A percentile compares a stretch with the other conserved stretches of the same genome.
Conservation (phyloP, 1,284 basidiomycete genomes). For the Ustilago trichophora region DNA sequence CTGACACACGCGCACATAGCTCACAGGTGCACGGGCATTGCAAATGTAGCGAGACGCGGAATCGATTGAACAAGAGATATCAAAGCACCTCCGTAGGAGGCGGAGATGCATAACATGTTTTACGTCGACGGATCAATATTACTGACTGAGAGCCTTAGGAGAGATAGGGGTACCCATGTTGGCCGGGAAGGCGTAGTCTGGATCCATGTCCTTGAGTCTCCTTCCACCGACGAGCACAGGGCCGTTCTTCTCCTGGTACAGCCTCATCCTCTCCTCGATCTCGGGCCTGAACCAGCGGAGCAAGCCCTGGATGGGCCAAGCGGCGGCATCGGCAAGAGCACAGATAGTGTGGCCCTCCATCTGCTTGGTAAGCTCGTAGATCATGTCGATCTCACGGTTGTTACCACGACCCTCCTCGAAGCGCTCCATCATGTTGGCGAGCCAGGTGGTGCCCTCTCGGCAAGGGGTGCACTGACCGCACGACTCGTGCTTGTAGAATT, state of each 20-base stretch:
- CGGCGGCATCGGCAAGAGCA: constrained; percentile 94
- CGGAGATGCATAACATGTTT: background rate
- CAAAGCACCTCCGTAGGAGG: background rate
- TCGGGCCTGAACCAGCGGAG: constrained; percentile 88
- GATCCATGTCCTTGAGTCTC: constrained; percentile 77
- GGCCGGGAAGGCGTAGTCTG: constrained; percentile 80
- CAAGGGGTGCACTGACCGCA: constrained; percentile 99
- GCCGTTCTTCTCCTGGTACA: constrained; percentile 82
- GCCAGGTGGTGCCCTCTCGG: constrained; percentile 76
- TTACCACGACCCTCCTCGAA: constrained; percentile 88
- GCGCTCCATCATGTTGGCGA: constrained; percentile 65
- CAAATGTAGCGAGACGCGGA: background rate
- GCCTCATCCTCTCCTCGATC: constrained; percentile 82
- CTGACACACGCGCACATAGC: too few relatives aligned
- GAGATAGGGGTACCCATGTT: constrained; percentile 72
- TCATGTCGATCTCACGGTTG: constrained; percentile 94
- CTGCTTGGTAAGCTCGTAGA: constrained; percentile 75
- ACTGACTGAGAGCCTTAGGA: constrained; percentile 39
- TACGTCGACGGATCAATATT: background rate
- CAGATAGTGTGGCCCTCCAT: constrained; percentile 88
- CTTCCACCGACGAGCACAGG: constrained; percentile 88
- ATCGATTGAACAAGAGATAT: constrained; percentile 5
- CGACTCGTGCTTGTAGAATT: constrained; percentile 84
- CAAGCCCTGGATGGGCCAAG: constrained; percentile 95
- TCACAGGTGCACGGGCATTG: too few relatives aligned